Conservation (phyloP, 176 grass and related monocot genomes). For the barley (Hordeum vulgare) region MorexV3_pseudomolecules_assembly NC_058521.1:10547156-10547655, state of each 20-base stretch:
- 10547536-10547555: conserved; percentile 27
- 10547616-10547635: conserved; percentile 23
- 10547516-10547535: conserved; percentile 22
- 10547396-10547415: conserved; percentile 33
- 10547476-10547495: conserved; percentile 26
- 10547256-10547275: conserved; percentile 50
- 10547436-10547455: conserved; percentile 33
- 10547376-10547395: conserved; percentile 45
- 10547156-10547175: conserved; percentile 26
- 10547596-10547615: conserved; percentile 22
- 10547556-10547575: conserved; percentile 25
- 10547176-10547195: conserved; percentile 21
- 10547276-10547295: conserved; percentile 41
- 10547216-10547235: conserved; percentile 47
- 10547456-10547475: conserved; percentile 37
- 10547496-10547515: conserved; percentile 33
- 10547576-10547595: conserved; percentile 32
- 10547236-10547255: conserved; percentile 28
- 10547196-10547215: conserved; percentile 37
- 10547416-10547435: conserved; percentile 27
- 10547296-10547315: conserved; percentile 47
- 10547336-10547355: conserved; percentile 36
- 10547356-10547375: conserved; percentile 25
- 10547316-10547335: conserved; percentile 51
- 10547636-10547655: conserved; percentile 17